phyloP scores from a whole-genome alignment of 192 early-diverging fungal species.

The Podila epicladia region DNA sequence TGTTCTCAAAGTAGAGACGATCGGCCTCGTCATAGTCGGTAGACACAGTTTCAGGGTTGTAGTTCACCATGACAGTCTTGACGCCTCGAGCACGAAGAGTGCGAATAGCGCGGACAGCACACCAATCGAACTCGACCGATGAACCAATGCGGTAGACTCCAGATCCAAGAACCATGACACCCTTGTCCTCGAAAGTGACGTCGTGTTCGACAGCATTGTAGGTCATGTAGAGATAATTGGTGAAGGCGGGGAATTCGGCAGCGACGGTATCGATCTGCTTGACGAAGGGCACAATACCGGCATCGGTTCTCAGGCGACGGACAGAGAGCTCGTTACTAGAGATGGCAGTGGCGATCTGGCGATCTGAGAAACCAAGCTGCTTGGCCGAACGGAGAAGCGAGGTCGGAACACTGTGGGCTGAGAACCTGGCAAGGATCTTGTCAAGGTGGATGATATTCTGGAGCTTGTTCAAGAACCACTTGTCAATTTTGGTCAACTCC shows the following conservation, averaged over 20 bases:
- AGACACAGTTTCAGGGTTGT: conserved; percentile 99
- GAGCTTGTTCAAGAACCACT: conserved; percentile 97
- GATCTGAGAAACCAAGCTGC: conserved; percentile 97
- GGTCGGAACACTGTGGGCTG: conserved; percentile 68
- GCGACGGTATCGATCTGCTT: conserved; percentile 99
- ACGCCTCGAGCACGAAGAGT: conserved; percentile 85
- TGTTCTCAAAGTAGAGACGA: conserved; percentile 96
- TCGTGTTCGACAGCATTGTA: conserved; percentile 97
- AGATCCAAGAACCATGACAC: conserved; percentile 96
- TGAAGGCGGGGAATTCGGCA: conserved; percentile 97
- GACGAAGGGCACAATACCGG: conserved; percentile 90
- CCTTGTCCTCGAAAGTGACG: conserved; percentile 91
- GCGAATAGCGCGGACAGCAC: conserved; percentile 95
- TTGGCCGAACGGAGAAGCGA: conserved; percentile 78
- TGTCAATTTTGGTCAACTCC: conserved; percentile 91
- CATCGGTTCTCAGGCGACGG: conserved; percentile 81
- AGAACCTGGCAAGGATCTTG: conserved; percentile 67
- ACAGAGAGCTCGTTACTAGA: conserved; percentile 88
- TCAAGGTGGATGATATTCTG: conserved; percentile 86
- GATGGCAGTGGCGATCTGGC: conserved; percentile 76
- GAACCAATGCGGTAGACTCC: conserved; percentile 99
- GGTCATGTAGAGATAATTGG: conserved; percentile 99
- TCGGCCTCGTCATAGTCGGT: conserved; percentile 99
- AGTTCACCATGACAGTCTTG: conserved; percentile 99
- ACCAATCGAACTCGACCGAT: conserved; percentile 99